Evolutionary conservation across 305 asterid species (phyloP), one percentile per base, ranked within the genome.

Genomic region (Stenogyne calaminthoides): DNA sequence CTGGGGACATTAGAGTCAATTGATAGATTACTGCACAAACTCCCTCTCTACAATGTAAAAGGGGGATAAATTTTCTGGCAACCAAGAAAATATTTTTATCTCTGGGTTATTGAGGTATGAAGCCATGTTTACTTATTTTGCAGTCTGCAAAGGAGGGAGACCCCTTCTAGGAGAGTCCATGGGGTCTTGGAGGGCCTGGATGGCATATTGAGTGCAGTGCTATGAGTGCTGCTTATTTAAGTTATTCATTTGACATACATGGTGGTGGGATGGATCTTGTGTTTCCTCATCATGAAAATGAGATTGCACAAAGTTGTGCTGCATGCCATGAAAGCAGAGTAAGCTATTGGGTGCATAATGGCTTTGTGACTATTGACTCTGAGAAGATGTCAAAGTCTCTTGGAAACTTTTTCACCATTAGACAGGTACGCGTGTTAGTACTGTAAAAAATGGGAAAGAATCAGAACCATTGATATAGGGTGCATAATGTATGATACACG

Each of bases 121-220:
- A 54, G 59, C 66, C 58, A 59, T 15, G 42, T 78, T 66, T 70
- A 42, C 46, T 77, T 12, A 58, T 47, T 72, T 79, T 84, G 80
- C 92, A 95, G 99, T 86, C 97, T 20, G 96, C 98, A 22, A 95
- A 95, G 84, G 94, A 86, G 81, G 96, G 98, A 65, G 99, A 92
- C 71, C 99, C 97, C 59, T 92, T 76, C 69, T 95, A 98, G 99
- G 93, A 87, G 80, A 92, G 98, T 83, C 99, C 99, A 6, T 92
- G 99, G 99, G 99, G 99, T 75, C 94, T 91, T 80, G 99, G 99
- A 79, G 91, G 98, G 84, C 99, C 98, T 75, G 99, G 98, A 81
- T 95, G 99, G 98, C 99, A 95, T 85, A 95, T 95, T 18, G 99
- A 95, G 78, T 95, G 99, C 85, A 95, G 99, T 82, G 99, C 98